Conservation (phyloP, 495 filamentous ascomycete genomes). For the Penicillium bovifimosum region DNA sequence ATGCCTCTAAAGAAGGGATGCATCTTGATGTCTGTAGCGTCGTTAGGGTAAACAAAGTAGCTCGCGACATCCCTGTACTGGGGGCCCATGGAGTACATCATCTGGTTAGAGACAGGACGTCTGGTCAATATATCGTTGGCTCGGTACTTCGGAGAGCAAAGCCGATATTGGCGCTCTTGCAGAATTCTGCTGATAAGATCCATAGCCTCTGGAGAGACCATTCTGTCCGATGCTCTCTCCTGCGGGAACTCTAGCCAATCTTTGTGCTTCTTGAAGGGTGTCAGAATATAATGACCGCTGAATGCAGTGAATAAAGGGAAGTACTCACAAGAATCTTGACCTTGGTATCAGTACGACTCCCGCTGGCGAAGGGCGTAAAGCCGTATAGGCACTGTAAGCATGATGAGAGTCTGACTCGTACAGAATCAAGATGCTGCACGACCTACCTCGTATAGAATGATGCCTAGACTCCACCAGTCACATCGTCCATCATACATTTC, state of each 20-base stretch:
- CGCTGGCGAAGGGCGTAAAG: constrained; percentile 79
- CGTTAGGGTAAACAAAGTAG: constrained; percentile 68
- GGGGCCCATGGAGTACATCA: constrained; percentile 30
- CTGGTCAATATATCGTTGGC: constrained; percentile 50
- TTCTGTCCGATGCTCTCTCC: constrained; percentile 41
- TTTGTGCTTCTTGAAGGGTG: constrained; percentile 40
- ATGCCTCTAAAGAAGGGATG: constrained; percentile 69
- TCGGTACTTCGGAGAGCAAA: constrained; percentile 67
- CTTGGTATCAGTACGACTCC: constrained; percentile 77
- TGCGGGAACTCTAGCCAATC: constrained; percentile 57
- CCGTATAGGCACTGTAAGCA: constrained; percentile 70
- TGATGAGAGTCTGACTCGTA: not conserved
- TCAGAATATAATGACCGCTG: not conserved
- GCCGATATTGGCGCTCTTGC: constrained; percentile 66
- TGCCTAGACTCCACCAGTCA: constrained; percentile 94
- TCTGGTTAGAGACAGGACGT: constrained; percentile 29
- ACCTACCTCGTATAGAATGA: constrained; percentile 80
- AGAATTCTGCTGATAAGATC: constrained; percentile 73
- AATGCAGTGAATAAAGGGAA: not conserved
- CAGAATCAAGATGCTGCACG: not conserved
- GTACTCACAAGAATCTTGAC: constrained; percentile 65
- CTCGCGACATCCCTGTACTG: constrained; percentile 34
- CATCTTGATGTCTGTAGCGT: constrained; percentile 71
- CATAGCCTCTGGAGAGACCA: constrained; percentile 57
- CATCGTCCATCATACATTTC: constrained; percentile 84